phyloP scores from a whole-genome alignment of 805 yeast species.

The Starmerella bombi region DNA sequence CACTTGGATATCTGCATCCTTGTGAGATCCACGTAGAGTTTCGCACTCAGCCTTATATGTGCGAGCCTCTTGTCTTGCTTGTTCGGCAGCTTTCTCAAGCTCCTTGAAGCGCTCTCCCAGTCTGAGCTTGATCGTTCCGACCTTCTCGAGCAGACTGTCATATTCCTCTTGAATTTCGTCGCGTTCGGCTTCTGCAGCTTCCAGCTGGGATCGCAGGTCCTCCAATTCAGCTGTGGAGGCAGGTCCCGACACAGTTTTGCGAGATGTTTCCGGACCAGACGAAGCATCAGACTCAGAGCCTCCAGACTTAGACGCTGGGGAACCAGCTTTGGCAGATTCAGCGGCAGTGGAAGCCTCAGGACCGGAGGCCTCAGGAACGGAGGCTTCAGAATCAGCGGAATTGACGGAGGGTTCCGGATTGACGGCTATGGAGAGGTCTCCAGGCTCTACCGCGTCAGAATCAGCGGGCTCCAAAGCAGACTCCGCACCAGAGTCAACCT shows the following conservation, averaged over 20 bases:
- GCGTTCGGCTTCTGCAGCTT: conserved; percentile 36
- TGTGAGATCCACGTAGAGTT: too few species aligned
- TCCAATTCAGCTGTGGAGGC: background rate
- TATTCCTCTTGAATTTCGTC: conserved; percentile 33
- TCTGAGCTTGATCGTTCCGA: conserved; percentile 28
- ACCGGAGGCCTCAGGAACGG: too few species aligned
- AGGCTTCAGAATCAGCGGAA: too few species aligned
- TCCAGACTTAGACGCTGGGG: too few species aligned
- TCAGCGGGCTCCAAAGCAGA: conserved; percentile 29
- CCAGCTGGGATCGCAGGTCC: conserved; percentile 22
- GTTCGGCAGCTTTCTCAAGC: conserved; percentile 27
- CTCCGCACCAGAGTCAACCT: conserved; percentile 18
- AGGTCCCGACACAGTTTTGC: too few species aligned
- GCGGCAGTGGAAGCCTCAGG: too few species aligned
- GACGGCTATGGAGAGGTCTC: too few species aligned
- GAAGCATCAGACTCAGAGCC: too few species aligned
- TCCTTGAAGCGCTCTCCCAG: conserved; percentile 33
- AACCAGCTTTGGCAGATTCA: too few species aligned
- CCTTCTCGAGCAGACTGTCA: conserved; percentile 28
- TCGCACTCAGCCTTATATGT: background rate
- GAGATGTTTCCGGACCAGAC: too few species aligned
- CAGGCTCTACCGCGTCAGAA: too few species aligned
- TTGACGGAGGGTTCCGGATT: too few species aligned
- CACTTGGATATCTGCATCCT: conserved; percentile 20
- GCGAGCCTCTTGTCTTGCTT: conserved; percentile 7